Conservation (phyloP, 2,329 filamentous ascomycete species). For the Chalaropsis thielavioides region DNA sequence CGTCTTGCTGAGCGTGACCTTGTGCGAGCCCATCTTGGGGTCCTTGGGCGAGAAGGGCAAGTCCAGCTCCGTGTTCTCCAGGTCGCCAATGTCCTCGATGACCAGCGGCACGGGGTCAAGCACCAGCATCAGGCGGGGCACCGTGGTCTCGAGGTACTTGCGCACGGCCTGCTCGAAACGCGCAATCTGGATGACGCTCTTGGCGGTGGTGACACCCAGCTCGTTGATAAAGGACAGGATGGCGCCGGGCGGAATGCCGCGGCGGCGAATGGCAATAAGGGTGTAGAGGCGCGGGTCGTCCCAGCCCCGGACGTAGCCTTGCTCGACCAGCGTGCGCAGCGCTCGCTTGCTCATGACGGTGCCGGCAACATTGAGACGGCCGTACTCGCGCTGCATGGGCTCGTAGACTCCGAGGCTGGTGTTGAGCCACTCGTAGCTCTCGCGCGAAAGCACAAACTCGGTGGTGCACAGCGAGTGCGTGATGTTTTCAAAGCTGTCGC, state of each 20-base stretch:
- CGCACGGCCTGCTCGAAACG: conserved; percentile 79
- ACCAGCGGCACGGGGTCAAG: conserved; percentile 72
- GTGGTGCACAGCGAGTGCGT: conserved; percentile 88
- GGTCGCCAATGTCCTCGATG: conserved; percentile 62
- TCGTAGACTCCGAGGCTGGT: conserved; percentile 69
- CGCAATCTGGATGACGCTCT: conserved; percentile 61
- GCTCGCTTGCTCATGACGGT: conserved; percentile 80
- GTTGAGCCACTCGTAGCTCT: conserved; percentile 85
- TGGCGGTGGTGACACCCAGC: conserved; percentile 73
- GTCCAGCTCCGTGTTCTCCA: conserved; percentile 46
- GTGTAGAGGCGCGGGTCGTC: conserved; percentile 86
- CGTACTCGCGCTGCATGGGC: conserved; percentile 85
- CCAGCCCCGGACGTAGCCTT: conserved; percentile 71
- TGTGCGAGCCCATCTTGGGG: conserved; percentile 47
- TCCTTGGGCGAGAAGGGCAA: conserved; percentile 76
- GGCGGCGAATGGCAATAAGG: conserved; percentile 64
- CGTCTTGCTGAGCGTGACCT: conserved; percentile 52
- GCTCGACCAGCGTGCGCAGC: conserved; percentile 63
- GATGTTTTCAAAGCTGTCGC: conserved; percentile 83
- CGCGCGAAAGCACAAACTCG: conserved; percentile 72
- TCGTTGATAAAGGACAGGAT: conserved; percentile 84
- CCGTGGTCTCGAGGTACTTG: conserved; percentile 72
- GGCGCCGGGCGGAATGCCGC: conserved; percentile 76
- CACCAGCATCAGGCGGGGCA: conserved; percentile 79
- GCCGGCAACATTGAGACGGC: conserved; percentile 52